Conservation (phyloP, 2,329 filamentous ascomycete species). For the Colletotrichum sp. region DNA sequence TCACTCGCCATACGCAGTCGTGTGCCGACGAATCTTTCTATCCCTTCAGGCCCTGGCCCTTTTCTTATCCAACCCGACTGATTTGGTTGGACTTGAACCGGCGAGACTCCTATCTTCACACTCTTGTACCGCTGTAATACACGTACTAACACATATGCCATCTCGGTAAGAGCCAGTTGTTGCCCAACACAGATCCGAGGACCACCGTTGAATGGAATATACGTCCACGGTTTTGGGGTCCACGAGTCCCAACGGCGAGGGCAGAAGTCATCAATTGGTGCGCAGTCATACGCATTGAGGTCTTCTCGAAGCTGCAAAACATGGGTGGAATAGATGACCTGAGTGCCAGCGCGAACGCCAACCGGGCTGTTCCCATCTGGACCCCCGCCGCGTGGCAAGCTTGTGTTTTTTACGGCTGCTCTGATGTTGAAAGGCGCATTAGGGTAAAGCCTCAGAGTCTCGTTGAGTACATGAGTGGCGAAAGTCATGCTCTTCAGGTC, state of each 20-base stretch:
- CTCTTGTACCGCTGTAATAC: constrained; percentile 32
- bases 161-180: not conserved
- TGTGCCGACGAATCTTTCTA: not conserved
- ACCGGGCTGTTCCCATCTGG: constrained; percentile 56
- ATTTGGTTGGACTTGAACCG: not conserved
- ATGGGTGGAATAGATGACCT: not conserved
- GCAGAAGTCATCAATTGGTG: constrained; percentile 24
- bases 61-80: not conserved
- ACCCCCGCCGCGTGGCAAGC: constrained; percentile 64
- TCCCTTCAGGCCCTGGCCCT: not conserved
- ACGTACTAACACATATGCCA: not conserved
- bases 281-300: constrained; percentile 22
- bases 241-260: constrained; percentile 56
- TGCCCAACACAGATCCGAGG: constrained; percentile 48
- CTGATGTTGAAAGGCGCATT: constrained; percentile 81
- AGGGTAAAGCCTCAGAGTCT: constrained; percentile 79
- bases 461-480: constrained; percentile 73
- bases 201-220: constrained; percentile 58
- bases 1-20: not conserved
- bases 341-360: constrained; percentile 37
- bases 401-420: constrained; percentile 73
- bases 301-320: not conserved
- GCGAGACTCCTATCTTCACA: not conserved
- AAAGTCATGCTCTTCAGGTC: constrained; percentile 70
- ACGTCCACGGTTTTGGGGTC: constrained; percentile 56